phyloP scores from a whole-genome alignment of 495 filamentous ascomycete species.

The Venustampulla echinocandica region DNA sequence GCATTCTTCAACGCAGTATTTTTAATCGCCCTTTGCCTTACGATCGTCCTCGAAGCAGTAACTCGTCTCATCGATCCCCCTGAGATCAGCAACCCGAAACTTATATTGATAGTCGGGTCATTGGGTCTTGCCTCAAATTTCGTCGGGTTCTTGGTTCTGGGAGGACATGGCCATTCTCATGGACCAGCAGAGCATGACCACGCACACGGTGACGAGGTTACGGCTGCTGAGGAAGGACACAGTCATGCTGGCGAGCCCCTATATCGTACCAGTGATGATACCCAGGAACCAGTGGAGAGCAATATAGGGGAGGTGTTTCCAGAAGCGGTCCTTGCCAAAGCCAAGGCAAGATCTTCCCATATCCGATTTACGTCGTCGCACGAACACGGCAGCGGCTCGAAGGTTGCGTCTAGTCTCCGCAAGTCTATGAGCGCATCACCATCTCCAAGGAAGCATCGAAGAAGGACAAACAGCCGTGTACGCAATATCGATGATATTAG shows the following conservation, averaged over 20 bases:
- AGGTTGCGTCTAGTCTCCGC: constrained; percentile 4
- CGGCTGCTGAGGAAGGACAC: constrained; percentile 28
- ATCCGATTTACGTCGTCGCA: constrained; percentile 8
- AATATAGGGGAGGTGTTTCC: constrained; percentile 42
- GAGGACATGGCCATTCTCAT: constrained; percentile 87
- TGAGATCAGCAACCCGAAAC: constrained; percentile 67
- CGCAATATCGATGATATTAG: constrained; percentile 62
- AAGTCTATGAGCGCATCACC: too few relatives aligned
- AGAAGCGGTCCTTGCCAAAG: constrained; percentile 17
- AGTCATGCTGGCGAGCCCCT: constrained; percentile 30
- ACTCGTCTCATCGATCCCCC: constrained; percentile 84
- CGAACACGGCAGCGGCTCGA: constrained; percentile 21
- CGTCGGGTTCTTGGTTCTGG: constrained; percentile 78
- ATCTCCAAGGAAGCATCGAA: constrained; percentile 31
- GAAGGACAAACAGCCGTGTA: constrained; percentile 46
- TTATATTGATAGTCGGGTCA: constrained; percentile 83
- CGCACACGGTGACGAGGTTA: constrained; percentile 28
- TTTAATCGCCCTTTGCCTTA: constrained; percentile 86
- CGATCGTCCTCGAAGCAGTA: constrained; percentile 90
- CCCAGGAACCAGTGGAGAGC: constrained; percentile 35
- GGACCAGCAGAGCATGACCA: constrained; percentile 45
- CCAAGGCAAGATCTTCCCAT: constrained; percentile 10
- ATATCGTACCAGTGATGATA: constrained; percentile 20
- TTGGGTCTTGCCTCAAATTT: constrained; percentile 84
- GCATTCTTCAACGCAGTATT: constrained; percentile 96